These are phyloP conservation scores for Lophiostoma macrostomum DNA, from an alignment of 495 filamentous ascomycete species.

Conservation along the genomic window DNA sequence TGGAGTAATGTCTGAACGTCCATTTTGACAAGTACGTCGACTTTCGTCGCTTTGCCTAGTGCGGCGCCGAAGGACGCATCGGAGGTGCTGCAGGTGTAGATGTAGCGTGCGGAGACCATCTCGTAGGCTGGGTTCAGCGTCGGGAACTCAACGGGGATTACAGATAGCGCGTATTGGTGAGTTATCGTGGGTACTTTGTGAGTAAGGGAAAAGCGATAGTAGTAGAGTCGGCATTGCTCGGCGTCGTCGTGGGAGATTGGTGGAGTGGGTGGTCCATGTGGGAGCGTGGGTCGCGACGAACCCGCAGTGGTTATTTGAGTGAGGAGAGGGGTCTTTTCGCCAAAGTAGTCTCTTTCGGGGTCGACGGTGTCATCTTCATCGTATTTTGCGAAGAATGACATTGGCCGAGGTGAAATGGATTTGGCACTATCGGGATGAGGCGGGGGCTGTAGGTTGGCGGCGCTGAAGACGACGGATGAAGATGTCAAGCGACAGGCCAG, in stretches of 20 bases:
- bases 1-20: conserved; percentile 50
- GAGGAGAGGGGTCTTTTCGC: background rate
- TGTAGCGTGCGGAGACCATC: conserved; percentile 53
- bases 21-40: conserved; percentile 59
- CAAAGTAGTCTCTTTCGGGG: conserved; percentile 3
- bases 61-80: conserved; percentile 49
- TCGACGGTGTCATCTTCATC: conserved; percentile 25
- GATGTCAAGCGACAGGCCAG: conserved; percentile 61
- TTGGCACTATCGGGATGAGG: background rate
- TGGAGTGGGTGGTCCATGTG: no score
- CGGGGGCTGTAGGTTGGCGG: conserved; percentile 54
- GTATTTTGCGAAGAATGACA: conserved; percentile 41
- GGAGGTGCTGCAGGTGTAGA: conserved; percentile 57
- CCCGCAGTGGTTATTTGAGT: no score
- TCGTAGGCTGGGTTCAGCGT: conserved; percentile 48
- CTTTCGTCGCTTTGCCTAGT: conserved; percentile 56
- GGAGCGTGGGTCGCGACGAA: background rate
- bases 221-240: conserved; percentile 65
- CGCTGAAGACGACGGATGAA: conserved; percentile 55
- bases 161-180: conserved; percentile 59
- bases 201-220: conserved; percentile 54
- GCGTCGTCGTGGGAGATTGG: conserved; percentile 41
- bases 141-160: conserved; percentile 64
- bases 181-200: conserved; percentile 40
- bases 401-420: background rate